A percentile compares a stretch with the other conserved stretches of the same genome.
Evolutionary conservation across 176 grass and related monocot species (phyloP).

Genomic region (Metroxylon sagu): DNA sequence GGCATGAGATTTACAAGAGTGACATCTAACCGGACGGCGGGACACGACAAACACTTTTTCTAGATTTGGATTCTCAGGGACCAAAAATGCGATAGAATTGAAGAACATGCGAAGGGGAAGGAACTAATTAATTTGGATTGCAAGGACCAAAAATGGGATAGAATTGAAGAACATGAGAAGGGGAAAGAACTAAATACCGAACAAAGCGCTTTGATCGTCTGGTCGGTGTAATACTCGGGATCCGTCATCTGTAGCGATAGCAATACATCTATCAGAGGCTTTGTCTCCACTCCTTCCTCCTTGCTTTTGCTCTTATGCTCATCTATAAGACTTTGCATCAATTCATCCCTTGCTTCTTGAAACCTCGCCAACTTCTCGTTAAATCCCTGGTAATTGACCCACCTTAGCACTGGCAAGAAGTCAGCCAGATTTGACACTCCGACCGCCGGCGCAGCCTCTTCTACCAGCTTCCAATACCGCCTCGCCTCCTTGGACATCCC

Average conservation of each 20-base stretch:
- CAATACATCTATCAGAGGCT: constrained; percentile 36
- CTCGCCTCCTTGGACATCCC: constrained; percentile 1
- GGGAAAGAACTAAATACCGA: constrained; percentile 9
- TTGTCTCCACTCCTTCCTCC: not conserved
- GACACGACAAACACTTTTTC: no score
- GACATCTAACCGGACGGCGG: no score
- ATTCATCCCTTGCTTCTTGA: constrained; percentile 23
- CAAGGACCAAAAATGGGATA: not conserved
- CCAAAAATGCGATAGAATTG: not conserved
- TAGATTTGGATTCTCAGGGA: no score
- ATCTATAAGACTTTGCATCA: constrained; percentile 20
- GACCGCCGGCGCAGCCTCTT: constrained; percentile 19
- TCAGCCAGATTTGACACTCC: constrained; percentile 34
- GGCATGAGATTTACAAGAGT: no score
- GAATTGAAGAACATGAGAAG: not conserved
- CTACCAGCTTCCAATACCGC: constrained; percentile 30
- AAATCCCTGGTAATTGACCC: constrained; percentile 22
- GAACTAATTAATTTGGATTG: not conserved
- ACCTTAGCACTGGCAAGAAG: constrained; percentile 37
- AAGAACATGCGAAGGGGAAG: not conserved
- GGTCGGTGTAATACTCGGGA: constrained; percentile 41
- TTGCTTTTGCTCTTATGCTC: not conserved
- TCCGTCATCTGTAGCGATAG: constrained; percentile 29
- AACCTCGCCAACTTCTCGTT: not conserved
- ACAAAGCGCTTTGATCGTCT: constrained; percentile 40